Conservation (phyloP, 2,329 filamentous ascomycete species). For the Moelleriella libera region DNA sequence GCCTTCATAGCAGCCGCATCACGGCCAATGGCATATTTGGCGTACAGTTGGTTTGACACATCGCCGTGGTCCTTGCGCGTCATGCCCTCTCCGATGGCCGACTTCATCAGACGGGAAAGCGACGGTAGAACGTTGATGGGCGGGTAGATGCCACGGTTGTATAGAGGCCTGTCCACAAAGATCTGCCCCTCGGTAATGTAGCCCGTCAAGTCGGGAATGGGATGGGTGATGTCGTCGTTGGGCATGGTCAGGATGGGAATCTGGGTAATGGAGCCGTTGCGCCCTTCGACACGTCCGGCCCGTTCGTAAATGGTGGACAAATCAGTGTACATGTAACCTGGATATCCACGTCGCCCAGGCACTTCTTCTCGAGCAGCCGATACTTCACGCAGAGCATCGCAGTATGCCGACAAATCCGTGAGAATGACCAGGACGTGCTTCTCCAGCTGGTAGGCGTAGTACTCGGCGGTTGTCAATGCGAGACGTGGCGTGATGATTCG, state of each 20-base stretch:
- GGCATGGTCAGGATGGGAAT: constrained; percentile 99
- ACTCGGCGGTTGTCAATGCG: constrained; percentile 93
- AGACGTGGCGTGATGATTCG: constrained; percentile 99
- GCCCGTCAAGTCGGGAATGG: constrained; percentile 94
- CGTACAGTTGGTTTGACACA: constrained; percentile 98
- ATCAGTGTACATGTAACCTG: constrained; percentile 99
- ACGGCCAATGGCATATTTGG: constrained; percentile 98
- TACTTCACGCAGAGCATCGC: constrained; percentile 95
- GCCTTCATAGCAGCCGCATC: constrained; percentile 98
- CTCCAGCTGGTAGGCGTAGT: constrained; percentile 99
- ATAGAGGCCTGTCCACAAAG: constrained; percentile 82
- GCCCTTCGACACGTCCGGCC: constrained; percentile 90
- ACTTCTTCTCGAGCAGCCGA: constrained; percentile 98
- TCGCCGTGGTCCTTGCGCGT: constrained; percentile 95
- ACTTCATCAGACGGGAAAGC: constrained; percentile 98
- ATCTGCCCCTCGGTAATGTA: constrained; percentile 99
- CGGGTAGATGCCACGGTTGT: constrained; percentile 97
- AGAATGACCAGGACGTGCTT: constrained; percentile 99
- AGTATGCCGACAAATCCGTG: constrained; percentile 95
- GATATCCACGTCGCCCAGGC: constrained; percentile 96
- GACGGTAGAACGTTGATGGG: constrained; percentile 98
- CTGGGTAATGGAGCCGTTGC: constrained; percentile 97
- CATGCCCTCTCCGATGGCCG: constrained; percentile 93
- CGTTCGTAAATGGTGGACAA: constrained; percentile 99
- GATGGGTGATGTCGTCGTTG: constrained; percentile 98